Base-by-base conservation (phyloP, 2,329 filamentous ascomycete genomes). In the Fusarium sp. region DNA sequence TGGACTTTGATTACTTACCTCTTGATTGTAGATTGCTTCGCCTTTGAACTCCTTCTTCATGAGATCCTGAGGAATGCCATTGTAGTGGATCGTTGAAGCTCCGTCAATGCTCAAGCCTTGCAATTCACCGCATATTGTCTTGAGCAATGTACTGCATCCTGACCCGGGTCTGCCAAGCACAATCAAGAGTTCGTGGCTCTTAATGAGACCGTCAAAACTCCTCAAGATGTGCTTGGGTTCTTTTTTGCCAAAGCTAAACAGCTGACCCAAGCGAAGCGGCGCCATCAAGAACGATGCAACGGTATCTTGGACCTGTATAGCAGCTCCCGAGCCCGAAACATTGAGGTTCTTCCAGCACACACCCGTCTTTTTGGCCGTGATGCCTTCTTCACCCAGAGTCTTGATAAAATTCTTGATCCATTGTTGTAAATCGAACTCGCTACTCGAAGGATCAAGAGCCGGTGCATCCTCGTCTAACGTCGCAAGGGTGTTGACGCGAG, bases 1-100 rank as follows among this genome's bases (percentile, higher is more conserved):
- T 7, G 9, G 4, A 2, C 5, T 31, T 11, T 4, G 9, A 9
- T 5, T 19, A 42, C 54, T 49, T 59, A 81, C 88, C 79, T 94
- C 92, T 14, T 92, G 90, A 71, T 93, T 94, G 77, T 94, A 94
- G n/a, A 93, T 83, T 3, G 90, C 84, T 77, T 89, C 89, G 47
- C 89, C 89, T 58, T 87, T 85, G 73, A 90, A 92, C 72, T 89
- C 83, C 61, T 83, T 83, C 46, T 82, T 80, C 84, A 89, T 89
- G 58, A 81, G 76, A 56, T 80, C 73, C 64, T 83, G 82, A 1
- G 83, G 75, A 21, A 86, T 85, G 31, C 89, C 90, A 58, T 90
- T 86, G 78, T 92, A 92, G 73, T 90, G 85, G 21, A 92, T 82
- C 1, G 74, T 73, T 0, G 88, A 86, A 1, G 80, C 60, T 0